Evolutionary conservation across 805 yeast genomes (phyloP), one percentile per base, ranked within the genome.

Genomic region (Cyberlindnera samutprakarnensis): DNA sequence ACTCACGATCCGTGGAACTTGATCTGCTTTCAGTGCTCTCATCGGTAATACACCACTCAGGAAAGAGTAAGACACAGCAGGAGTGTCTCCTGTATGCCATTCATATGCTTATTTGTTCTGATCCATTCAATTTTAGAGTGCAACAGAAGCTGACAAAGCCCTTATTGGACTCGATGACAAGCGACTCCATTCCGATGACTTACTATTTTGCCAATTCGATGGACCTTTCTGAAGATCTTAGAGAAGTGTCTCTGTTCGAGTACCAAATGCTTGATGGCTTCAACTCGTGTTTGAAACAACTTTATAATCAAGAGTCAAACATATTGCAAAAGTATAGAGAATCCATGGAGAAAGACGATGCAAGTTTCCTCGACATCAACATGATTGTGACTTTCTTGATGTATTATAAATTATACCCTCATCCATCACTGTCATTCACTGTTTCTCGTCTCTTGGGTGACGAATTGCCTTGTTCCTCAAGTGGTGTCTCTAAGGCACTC

Each of bases 81-180:
- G 40, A 39, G 23, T 31, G 35, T 11, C 27, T 40, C 11, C 14
- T 27, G 4, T 36, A 33, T 32, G 43, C 37, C 12, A 12, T 37
- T 2, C 43, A 40, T 22, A 28, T 35, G 26, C 27, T 34, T 21
- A 5, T 40, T 14, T 31, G 37, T 14, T 15, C 19, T 6, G 30
- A 28, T 13, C 43, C 43, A 7, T 14, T 32, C 21, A 31, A 32
- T 13, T 40, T 38, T 35, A 32, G 39, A 17, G 28, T 34, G 7
- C 13, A 14, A 5, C 18, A 17, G 4, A 13, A 14, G 5, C 22
- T 19, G 6, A 10, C 30, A 7, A 25, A 17, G 14, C 14, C 27
- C 14, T 27, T 26, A 12, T 15, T 32, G 18, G 32, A 24, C 14
- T 13, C 27, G 5, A 18, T 33, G 20, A 10, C 26, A 7, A 30